Conservation (phyloP, 768 basidiomycete genomes). For the Serpula lacrymans region DNA sequence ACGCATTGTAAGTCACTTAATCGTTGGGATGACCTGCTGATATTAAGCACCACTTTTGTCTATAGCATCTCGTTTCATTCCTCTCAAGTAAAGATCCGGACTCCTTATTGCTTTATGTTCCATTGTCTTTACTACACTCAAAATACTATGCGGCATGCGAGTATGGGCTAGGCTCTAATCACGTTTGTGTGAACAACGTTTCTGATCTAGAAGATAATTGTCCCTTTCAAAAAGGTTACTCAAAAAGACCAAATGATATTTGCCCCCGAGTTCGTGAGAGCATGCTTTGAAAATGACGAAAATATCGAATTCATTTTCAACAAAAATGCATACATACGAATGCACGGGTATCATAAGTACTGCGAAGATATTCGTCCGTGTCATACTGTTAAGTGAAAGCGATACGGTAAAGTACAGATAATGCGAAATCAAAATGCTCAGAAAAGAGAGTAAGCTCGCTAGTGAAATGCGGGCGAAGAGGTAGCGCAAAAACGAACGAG, state of each 20-base stretch:
- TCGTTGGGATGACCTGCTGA: slow-evolving; percentile 6
- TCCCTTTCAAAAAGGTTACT: no score
- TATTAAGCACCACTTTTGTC: slow-evolving; percentile 3
- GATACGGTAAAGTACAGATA: slow-evolving; percentile 63
- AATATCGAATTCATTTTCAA: slow-evolving; percentile 23
- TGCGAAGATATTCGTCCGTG: slow-evolving; percentile 61
- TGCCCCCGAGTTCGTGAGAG: no score
- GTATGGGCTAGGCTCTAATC: no score
- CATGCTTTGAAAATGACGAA: no score
- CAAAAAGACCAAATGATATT: no score
- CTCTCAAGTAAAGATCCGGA: slow-evolving; percentile 78
- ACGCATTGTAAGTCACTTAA: slow-evolving; percentile 71
- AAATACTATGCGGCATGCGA: slow-evolving; percentile 40
- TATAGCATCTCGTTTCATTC: slow-evolving; percentile 83
- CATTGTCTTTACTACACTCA: slow-evolving; percentile 16
- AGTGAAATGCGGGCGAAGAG: slow-evolving; percentile 22
- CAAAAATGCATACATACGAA: slow-evolving; percentile 39
- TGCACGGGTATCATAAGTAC: slow-evolving; percentile 56
- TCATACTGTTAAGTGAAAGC: slow-evolving; percentile 45
- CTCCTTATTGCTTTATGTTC: slow-evolving; percentile 22
- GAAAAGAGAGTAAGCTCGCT: slow-evolving; percentile 23
- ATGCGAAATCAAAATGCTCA: slow-evolving; percentile 42
- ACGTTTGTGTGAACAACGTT: no score
- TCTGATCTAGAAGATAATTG: no score
- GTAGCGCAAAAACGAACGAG: slow-evolving; percentile 21